phyloP scores from a whole-genome alignment of 108 stramenopile genomes.

The Fragilariopsis cylindrus region DNA sequence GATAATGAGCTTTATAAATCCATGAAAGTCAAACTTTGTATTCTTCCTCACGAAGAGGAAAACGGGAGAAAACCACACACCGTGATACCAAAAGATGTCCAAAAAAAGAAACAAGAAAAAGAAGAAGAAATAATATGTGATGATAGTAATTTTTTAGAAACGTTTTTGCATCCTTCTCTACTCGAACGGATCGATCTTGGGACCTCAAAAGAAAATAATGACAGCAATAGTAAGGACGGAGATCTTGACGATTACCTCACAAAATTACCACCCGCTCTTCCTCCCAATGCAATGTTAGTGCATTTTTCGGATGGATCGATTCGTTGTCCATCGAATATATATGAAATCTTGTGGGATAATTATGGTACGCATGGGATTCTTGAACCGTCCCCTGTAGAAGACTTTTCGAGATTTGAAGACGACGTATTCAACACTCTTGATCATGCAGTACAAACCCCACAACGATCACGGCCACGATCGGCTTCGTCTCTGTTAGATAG shows the following conservation, averaged over 20 bases:
- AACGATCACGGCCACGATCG: conserved; percentile 19
- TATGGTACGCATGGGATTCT: conserved; percentile 9
- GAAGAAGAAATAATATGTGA: background rate
- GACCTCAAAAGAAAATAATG: conserved; percentile 10
- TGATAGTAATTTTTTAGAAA: conserved; percentile 58
- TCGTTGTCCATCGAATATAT: conserved; percentile 46
- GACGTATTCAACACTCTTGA: conserved; percentile 45
- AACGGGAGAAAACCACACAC: conserved; percentile 36
- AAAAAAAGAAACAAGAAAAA: background rate
- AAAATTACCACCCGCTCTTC: conserved; percentile 31
- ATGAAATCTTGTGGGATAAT: conserved; percentile 41
- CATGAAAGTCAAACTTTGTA: conserved; percentile 21
- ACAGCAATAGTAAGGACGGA: conserved; percentile 1
- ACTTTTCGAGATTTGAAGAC: conserved; percentile 48
- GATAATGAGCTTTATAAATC: conserved; percentile 19
- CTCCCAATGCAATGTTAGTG: conserved; percentile 70
- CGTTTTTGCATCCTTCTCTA: conserved; percentile 79
- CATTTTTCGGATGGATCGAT: conserved; percentile 72
- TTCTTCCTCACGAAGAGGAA: background rate
- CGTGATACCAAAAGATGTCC: conserved; percentile 51
- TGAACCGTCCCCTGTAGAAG: conserved; percentile 23
- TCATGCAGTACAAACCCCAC: conserved; percentile 12
- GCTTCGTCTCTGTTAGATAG: conserved; percentile 29
- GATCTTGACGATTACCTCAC: conserved; percentile 17
- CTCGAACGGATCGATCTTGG: conserved; percentile 71